Conservation (phyloP, 352 stramenopile genomes). For the Phytophthora foliorum region DNA sequence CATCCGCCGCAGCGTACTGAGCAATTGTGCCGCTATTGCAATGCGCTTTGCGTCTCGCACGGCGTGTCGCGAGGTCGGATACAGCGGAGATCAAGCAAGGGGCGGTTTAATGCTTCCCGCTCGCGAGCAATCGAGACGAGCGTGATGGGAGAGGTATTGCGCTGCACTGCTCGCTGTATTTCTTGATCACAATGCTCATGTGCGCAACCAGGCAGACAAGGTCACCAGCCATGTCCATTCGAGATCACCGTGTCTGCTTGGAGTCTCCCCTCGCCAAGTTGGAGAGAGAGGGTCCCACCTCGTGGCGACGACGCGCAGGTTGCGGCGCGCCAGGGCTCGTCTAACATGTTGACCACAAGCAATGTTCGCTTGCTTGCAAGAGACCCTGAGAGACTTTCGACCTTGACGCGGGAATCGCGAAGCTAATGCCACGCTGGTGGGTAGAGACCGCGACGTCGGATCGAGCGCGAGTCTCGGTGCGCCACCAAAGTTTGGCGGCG, state of each 20-base stretch:
- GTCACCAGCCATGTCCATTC: not conserved
- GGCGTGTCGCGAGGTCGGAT: constrained; percentile 17
- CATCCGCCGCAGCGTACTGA: not conserved
- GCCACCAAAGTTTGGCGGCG: constrained; percentile 6
- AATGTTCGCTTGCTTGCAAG: constrained; percentile 30
- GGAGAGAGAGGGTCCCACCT: not conserved
- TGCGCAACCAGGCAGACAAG: not conserved
- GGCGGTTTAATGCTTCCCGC: not conserved
- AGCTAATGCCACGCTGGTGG: constrained; percentile 16
- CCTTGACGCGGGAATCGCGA: constrained; percentile 17
- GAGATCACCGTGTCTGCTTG: constrained; percentile 1
- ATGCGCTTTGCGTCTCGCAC: not conserved
- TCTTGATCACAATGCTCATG: not conserved
- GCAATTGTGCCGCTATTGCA: not conserved
- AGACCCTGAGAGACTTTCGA: constrained; percentile 26
- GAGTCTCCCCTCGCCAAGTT: not conserved
- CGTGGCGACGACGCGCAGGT: constrained; percentile 1
- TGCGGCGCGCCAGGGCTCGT: not conserved
- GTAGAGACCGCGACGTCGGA: constrained; percentile 17
- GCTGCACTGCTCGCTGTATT: not conserved
- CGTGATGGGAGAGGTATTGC: not conserved
- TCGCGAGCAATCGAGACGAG: not conserved
- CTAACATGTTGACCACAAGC: constrained; percentile 19
- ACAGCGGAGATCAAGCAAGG: not conserved
- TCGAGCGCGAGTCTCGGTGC: constrained; percentile 23